These are phyloP conservation scores for Tephrocybe rancida DNA, from an alignment of 768 basidiomycete genomes.

Conservation along the genomic window DNA sequence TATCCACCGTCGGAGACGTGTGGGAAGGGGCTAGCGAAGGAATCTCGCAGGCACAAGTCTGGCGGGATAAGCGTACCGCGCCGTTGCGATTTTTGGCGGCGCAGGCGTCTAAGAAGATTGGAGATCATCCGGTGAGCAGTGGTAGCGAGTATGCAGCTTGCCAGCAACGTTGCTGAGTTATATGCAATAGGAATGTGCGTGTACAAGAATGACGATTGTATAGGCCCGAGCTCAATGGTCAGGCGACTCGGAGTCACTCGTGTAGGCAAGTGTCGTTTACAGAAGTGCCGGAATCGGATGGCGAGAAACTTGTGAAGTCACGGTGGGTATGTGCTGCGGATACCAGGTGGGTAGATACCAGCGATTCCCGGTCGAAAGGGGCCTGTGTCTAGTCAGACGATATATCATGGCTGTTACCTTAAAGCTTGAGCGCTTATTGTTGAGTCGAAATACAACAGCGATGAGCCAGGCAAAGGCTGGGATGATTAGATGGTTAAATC, in stretches of 20 bases:
- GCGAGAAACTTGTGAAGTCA: neutral
- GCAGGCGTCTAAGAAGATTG: conserved; percentile 27
- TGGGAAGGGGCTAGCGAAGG: conserved; percentile 40
- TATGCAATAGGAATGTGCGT: neutral
- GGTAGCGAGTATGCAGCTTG: neutral
- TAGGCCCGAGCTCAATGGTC: conserved; percentile 6
- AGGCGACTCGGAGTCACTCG: conserved; percentile 22
- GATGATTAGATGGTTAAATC: neutral
- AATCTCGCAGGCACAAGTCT: conserved; percentile 36
- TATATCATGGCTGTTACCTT: neutral
- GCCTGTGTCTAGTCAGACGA: neutral
- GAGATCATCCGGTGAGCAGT: conserved; percentile 28
- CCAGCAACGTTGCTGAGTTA: neutral
- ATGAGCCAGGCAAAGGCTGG: neutral
- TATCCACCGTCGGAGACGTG: conserved; percentile 43
- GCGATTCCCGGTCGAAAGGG: neutral
- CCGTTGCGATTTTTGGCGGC: conserved; percentile 17
- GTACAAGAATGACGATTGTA: neutral
- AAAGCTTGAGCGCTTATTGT: neutral
- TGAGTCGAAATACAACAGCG: neutral
- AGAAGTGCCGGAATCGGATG: neutral
- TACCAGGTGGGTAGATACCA: neutral
- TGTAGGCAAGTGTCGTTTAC: conserved; percentile 4
- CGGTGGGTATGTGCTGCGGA: neutral
- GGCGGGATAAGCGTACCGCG: conserved; percentile 29